Percentiles rank a stretch among this genome's conserved stretches.
phyloP scores from a whole-genome alignment of 2,329 filamentous ascomycete genomes.

The Trichoderma atroviride region DNA sequence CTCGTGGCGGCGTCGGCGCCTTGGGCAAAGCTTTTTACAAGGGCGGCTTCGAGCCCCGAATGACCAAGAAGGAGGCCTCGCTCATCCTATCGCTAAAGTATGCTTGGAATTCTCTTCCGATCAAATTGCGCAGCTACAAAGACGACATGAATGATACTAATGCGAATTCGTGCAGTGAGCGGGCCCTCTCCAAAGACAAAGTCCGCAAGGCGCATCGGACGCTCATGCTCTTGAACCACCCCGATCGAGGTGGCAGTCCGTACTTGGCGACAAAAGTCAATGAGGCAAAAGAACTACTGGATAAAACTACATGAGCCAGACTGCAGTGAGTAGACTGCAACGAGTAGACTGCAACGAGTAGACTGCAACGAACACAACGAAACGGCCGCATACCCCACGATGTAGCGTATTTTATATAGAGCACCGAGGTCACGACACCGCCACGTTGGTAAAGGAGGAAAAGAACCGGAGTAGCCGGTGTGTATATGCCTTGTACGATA shows the following conservation, averaged over 20 bases:
- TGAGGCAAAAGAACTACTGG: slow-evolving; percentile 94
- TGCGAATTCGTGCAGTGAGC: slow-evolving; percentile 63
- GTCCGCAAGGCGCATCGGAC: slow-evolving; percentile 93
- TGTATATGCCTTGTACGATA: slow-evolving; percentile 44
- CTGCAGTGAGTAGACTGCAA: background rate
- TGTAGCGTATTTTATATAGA: background rate
- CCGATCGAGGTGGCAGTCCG: slow-evolving; percentile 93
- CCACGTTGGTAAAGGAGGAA: background rate
- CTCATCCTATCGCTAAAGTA: slow-evolving; percentile 91
- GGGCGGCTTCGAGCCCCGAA: slow-evolving; percentile 94
- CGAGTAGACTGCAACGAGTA: background rate
- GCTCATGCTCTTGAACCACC: slow-evolving; percentile 97
- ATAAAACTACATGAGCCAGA: slow-evolving; percentile 58
- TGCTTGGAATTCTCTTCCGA: slow-evolving; percentile 27
- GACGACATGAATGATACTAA: background rate
- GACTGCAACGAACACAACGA: slow-evolving; percentile 1
- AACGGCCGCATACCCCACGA: background rate
- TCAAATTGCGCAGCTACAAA: background rate
- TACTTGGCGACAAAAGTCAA: slow-evolving; percentile 98
- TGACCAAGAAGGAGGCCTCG: slow-evolving; percentile 89
- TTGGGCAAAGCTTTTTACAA: slow-evolving; percentile 95
- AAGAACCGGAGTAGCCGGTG: slow-evolving; percentile 15
- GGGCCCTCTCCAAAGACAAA: slow-evolving; percentile 86
- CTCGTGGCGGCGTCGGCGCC: slow-evolving; percentile 73
- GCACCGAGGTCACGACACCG: background rate